Evolutionary conservation across 2,329 filamentous ascomycete genomes (phyloP).

Genomic region (Sporothrix globosa): DNA sequence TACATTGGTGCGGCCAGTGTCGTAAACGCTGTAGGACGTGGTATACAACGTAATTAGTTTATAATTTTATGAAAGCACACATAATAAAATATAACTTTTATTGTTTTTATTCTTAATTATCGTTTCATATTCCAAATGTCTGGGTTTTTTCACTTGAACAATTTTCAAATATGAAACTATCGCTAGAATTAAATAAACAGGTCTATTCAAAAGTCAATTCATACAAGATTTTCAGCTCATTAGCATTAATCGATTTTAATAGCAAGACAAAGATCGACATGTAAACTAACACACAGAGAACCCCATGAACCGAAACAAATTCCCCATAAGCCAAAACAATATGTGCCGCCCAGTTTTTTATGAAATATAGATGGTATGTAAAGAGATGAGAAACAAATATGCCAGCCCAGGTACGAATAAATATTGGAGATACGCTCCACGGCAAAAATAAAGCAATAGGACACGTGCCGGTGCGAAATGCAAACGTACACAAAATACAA

Average conservation of each 20-base stretch:
- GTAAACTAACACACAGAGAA: neutral
- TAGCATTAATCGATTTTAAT: slow-evolving; percentile 15
- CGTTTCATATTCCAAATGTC: neutral
- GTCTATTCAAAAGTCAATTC: too few relatives aligned
- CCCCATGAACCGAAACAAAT: neutral
- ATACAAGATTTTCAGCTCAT: neutral
- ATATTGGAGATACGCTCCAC: neutral
- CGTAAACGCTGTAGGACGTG: too few relatives aligned
- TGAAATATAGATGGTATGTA: slow-evolving; percentile 23
- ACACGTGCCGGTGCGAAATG: neutral
- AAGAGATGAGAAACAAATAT: neutral
- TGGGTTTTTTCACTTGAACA: neutral
- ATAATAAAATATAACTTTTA: neutral
- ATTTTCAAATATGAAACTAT: too few relatives aligned
- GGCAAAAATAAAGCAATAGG: neutral
- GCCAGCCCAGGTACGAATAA: neutral
- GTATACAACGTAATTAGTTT: too few relatives aligned
- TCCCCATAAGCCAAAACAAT: neutral
- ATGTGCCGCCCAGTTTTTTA: slow-evolving; percentile 14
- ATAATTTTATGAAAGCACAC: neutral
- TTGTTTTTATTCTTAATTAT: neutral
- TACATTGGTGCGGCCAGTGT: too few relatives aligned
- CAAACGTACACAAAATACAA: neutral
- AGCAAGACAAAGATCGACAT: neutral
- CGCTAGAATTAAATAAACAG: too few relatives aligned